Evolutionary conservation across 352 stramenopile species (phyloP).

Genomic region (Phytophthora macrochlamydospora): DNA sequence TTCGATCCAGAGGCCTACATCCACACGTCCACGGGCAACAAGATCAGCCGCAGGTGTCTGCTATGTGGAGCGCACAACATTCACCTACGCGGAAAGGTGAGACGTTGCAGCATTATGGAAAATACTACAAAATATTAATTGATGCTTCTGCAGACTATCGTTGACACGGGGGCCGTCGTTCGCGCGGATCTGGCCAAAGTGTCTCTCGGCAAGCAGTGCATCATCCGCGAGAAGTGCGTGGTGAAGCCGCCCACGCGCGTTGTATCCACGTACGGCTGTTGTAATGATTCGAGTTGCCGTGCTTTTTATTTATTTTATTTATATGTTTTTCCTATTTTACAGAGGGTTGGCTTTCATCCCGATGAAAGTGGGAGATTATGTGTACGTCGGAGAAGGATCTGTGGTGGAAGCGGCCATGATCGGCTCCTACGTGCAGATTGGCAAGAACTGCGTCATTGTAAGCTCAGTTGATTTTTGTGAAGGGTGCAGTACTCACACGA

Average conservation of each 20-base stretch:
- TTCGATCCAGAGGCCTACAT: conserved; percentile 71
- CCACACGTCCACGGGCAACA: conserved; percentile 73
- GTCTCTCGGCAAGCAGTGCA: conserved; percentile 80
- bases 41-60: conserved; percentile 70
- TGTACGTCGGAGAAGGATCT: conserved; percentile 75
- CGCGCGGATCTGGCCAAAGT: conserved; percentile 86
- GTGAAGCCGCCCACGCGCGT: conserved; percentile 74
- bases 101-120: neutral
- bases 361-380: conserved; percentile 82
- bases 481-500: neutral
- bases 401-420: conserved; percentile 87
- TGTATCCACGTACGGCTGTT: conserved; percentile 52
- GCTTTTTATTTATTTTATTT: conserved; percentile 1
- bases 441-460: conserved; percentile 88
- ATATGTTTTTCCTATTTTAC: neutral
- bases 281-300: neutral
- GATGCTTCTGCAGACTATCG: conserved; percentile 52
- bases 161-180: conserved; percentile 72
- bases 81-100: conserved; percentile 73
- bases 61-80: conserved; percentile 75
- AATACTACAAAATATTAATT: conserved; percentile 1
- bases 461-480: neutral
- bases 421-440: conserved; percentile 84
- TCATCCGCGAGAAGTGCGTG: conserved; percentile 73
- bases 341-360: conserved; percentile 84